Conservation (phyloP, 768 basidiomycete species). For the Pleurotus citrinopileatus region DNA sequence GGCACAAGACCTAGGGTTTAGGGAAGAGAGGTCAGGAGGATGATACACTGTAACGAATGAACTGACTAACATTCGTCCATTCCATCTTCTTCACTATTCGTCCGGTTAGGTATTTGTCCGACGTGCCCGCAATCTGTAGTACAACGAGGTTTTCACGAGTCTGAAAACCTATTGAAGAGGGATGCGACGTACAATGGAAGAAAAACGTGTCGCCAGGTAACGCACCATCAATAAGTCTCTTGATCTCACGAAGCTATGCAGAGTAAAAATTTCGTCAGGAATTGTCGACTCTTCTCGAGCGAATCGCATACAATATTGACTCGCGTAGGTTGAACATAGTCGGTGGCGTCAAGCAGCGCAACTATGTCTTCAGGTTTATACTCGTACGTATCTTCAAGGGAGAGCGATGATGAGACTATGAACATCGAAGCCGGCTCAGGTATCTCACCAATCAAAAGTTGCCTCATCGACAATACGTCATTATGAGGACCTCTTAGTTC, state of each 20-base stretch:
- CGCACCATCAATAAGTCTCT: slow-evolving; percentile 25
- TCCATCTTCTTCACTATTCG: slow-evolving; percentile 48
- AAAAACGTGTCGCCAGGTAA: slow-evolving; percentile 34
- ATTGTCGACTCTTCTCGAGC: background rate
- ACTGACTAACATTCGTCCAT: slow-evolving; percentile 45
- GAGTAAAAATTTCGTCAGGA: background rate
- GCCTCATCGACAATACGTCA: slow-evolving; percentile 32
- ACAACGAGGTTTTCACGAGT: background rate
- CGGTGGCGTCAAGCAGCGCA: slow-evolving; percentile 24
- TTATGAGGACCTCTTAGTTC: slow-evolving; percentile 32
- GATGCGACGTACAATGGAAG: slow-evolving; percentile 25
- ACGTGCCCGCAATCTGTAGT: slow-evolving; percentile 49
- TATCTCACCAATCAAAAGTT: slow-evolving; percentile 34
- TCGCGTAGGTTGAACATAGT: slow-evolving; percentile 22
- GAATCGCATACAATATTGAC: slow-evolving; percentile 27
- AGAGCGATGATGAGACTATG: slow-evolving; percentile 3
- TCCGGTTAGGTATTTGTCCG: slow-evolving; percentile 36
- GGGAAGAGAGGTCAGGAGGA: background rate
- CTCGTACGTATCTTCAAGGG: slow-evolving; percentile 23
- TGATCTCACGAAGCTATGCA: slow-evolving; percentile 26
- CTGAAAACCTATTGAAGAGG: background rate
- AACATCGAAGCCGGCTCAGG: background rate
- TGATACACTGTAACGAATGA: background rate
- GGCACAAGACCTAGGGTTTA: slow-evolving; percentile 34
- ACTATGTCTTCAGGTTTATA: slow-evolving; percentile 26